Evolutionary conservation across 2,329 filamentous ascomycete species (phyloP), one percentile per base, ranked within the genome.

Genomic region (Fusarium sp.): DNA sequence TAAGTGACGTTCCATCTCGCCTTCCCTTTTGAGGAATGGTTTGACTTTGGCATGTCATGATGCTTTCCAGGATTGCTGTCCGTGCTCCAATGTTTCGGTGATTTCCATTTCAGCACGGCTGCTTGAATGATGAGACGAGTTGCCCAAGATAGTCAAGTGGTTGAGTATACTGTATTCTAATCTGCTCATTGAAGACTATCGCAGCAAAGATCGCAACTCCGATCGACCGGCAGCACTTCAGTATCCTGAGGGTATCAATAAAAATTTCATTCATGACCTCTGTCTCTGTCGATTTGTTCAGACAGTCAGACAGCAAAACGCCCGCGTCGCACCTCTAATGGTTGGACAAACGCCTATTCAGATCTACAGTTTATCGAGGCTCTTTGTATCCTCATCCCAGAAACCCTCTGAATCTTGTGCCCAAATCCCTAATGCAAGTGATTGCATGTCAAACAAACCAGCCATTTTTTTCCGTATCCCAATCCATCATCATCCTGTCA

Each of bases 311-410:
- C 68, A 71, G 64, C 60, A 61, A 67, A 74, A 73, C 73, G 72
- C 73, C 69, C 67, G 55, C 68, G 68, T 70, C 73, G 67, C 72
- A 75, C 69, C 69, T 75, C 71, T 71, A 73, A 47, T 73, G 66
- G 56, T 74, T 73, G 61, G 69, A 72, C 59, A 74, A 75, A 75
- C 73, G 74, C 73, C 73, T 72, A 66, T 75, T 73, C 64, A 75
- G 59, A 72, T 72, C 72, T 75, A 75, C 62, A 55, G 63, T 59
- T 42, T 65, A 59, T 71, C 30, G 63, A 75, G 68, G 66, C 59
- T 62, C 62, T 59, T 66, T 59, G 10, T 53, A 66, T 68, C 72
- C 70, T 71, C 59, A 57, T 57, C 34, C 59, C 51, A 56, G 42
- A 68, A 63, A 21, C 53, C 59, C 40, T 66, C 66, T 62, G 60